Base-by-base conservation (phyloP, 352 stramenopile genomes). In the Globisporangium nodosum region DNA sequence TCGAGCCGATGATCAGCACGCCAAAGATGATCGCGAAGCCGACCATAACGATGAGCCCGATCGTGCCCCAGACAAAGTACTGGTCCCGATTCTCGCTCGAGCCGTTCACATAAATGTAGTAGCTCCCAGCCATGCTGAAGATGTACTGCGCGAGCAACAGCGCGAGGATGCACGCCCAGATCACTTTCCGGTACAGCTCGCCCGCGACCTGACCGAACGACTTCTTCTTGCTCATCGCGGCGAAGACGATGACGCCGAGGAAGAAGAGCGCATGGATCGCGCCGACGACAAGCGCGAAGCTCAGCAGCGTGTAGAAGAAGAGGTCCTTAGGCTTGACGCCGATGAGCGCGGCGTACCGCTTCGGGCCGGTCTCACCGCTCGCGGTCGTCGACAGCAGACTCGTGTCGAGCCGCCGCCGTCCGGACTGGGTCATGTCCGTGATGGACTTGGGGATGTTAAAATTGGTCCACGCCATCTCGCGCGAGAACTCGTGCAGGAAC, bases 121-220 rank as follows among this genome's bases (percentile, higher is more conserved):
- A 93, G 58, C 77, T 87, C 18, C 85, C 83, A 5, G 81, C 74
- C 85, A 95, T 95, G 3, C 78, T 74, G 49, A 95, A 86, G 64
- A 90, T 95, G 73, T 95, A 95, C 65, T 93, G 81, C 45, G 82
- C 81, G 58, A 95, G 47, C 16, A 95, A 58, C 48, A 95, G 65
- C 31, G 81, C 75, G 35, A 94, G 57, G 48, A 95, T 64, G 20
- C 64, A 64, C 18, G 79, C 76, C 74, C 85, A 93, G 50, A 93
- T 72, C 15, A 95, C 82, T 61, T 93, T 92, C 52, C 77, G 78
- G 69, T 93, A 94, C 70, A 83, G 89, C 48, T 78, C 81, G 9
- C 62, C 54, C 0, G 78, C 76, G 42, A 91, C 50, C 3, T 85
- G 52, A 0, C 78, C 68, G 27, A 92, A 80, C 15, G 67, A 80